Evolutionary conservation across 768 basidiomycete species (phyloP), one percentile per base, ranked within the genome.

Genomic region (Megacollybia marginata): DNA sequence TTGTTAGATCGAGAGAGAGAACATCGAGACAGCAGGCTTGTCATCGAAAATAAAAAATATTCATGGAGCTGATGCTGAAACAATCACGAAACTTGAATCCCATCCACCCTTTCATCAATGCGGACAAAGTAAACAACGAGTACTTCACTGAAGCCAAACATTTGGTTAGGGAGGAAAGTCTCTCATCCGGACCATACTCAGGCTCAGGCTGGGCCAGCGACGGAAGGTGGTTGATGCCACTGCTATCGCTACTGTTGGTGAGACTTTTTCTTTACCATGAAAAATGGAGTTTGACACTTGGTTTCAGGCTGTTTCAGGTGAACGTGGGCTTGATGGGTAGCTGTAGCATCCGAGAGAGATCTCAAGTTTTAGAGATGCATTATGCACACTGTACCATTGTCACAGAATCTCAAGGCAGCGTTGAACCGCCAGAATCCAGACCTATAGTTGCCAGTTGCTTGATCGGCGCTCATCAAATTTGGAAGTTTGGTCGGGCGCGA

Each of bases 31-130:
- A 44, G 79, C 82, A 1, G 80, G 79, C 1, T 60, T 85, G 7
- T 60, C 69, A 5, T 52, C 60, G 42, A 78, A 78, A 59, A 69
- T 78, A 38, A 62, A 72, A 23, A 62, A 83, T 33, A 66, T 79
- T 42, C 61, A 76, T 32, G 82, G 80, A 0, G 68, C 73, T 33
- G 83, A 79, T 1, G 63, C 65, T 3, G 74, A 80, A 4, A 71
- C 75, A 0, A 66, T 87, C 40, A 64, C 62, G 19, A 68, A 64
- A 40, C 62, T 86, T 32, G 64, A 71, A 7, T 62, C 80, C 7
- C 70, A 72, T 9, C 62, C 65, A 4, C 74, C 72, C 1, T 86
- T 88, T 87, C 69, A 83, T 86, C 53, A 85, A 87, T 62, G 85
- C 83, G 7, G 82, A 86, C 66, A 86, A 86, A 59, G 61, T 65